A percentile compares a stretch with the other conserved stretches of the same genome.
Evolutionary conservation across 2,329 filamentous ascomycete species (phyloP).

Genomic region (Neoscytalidium dimidiatum): DNA sequence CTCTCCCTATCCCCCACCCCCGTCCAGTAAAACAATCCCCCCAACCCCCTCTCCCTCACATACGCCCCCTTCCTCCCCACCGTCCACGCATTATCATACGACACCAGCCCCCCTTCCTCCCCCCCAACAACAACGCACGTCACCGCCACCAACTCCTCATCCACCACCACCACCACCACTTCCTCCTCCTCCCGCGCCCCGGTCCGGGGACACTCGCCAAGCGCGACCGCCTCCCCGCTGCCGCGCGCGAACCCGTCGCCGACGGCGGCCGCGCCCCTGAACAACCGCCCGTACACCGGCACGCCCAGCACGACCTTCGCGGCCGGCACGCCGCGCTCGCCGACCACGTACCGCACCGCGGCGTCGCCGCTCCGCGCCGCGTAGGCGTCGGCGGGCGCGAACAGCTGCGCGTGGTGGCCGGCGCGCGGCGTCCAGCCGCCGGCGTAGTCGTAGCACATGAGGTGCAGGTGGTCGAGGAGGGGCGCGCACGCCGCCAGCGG

Average conservation of each 20-base stretch:
- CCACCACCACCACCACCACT: constrained; percentile 64
- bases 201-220: constrained; percentile 64
- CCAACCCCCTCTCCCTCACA: constrained; percentile 69
- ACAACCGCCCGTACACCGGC: constrained; percentile 74
- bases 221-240: constrained; percentile 68
- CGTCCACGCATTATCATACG: constrained; percentile 76
- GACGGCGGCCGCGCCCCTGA: constrained; percentile 63
- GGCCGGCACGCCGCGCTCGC: constrained; percentile 65
- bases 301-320: constrained; percentile 75
- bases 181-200: constrained; percentile 68
- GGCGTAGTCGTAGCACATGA: constrained; percentile 80
- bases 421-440: constrained; percentile 68
- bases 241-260: constrained; percentile 59
- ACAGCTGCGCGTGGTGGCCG: constrained; percentile 77
- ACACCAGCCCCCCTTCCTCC: constrained; percentile 74
- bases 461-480: constrained; percentile 73
- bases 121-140: constrained; percentile 47
- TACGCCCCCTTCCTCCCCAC: constrained; percentile 74
- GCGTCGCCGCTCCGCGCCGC: constrained; percentile 60
- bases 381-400: constrained; percentile 60
- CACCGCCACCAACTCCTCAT: constrained; percentile 68
- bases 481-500: constrained; percentile 63
- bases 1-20: background rate
- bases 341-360: constrained; percentile 65
- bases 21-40: constrained; percentile 61